phyloP scores from a whole-genome alignment of 2,329 filamentous ascomycete species.

The Colletotrichum chrysophilum region DNA sequence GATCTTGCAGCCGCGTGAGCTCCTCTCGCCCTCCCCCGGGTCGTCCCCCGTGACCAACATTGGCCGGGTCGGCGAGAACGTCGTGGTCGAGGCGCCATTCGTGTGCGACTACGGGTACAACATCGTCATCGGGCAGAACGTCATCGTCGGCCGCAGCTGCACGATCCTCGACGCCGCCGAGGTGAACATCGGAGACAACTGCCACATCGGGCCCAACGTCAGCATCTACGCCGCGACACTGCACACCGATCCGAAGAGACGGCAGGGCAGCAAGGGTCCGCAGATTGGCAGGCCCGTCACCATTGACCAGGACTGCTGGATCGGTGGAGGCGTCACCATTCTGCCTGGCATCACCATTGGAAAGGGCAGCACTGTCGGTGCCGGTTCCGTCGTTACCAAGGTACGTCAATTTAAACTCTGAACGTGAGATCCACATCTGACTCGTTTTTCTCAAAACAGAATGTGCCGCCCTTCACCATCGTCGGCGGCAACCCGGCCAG shows the following conservation, averaged over 20 bases:
- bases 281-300: constrained; percentile 74
- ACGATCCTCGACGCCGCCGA: constrained; percentile 85
- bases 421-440: background rate
- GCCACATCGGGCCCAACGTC: constrained; percentile 82
- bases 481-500: constrained; percentile 74
- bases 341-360: constrained; percentile 83
- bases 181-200: constrained; percentile 80
- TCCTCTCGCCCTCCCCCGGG: constrained; percentile 60
- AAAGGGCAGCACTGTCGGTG: constrained; percentile 78
- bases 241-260: constrained; percentile 73
- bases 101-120: constrained; percentile 97
- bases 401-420: constrained; percentile 37
- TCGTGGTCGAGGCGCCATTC: constrained; percentile 86
- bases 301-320: constrained; percentile 87
- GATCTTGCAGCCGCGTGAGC: constrained; percentile 69
- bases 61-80: constrained; percentile 74
- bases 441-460: constrained; percentile 35
- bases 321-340: constrained; percentile 79
- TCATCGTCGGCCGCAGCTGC: constrained; percentile 83
- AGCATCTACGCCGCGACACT: constrained; percentile 81
- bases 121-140: constrained; percentile 83
- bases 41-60: constrained; percentile 57
- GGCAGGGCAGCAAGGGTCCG: constrained; percentile 75
- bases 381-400: constrained; percentile 86
- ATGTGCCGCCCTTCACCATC: constrained; percentile 72